Evolutionary conservation across 192 early-diverging fungal genomes (phyloP).

Genomic region (Dissophora ornata): DNA sequence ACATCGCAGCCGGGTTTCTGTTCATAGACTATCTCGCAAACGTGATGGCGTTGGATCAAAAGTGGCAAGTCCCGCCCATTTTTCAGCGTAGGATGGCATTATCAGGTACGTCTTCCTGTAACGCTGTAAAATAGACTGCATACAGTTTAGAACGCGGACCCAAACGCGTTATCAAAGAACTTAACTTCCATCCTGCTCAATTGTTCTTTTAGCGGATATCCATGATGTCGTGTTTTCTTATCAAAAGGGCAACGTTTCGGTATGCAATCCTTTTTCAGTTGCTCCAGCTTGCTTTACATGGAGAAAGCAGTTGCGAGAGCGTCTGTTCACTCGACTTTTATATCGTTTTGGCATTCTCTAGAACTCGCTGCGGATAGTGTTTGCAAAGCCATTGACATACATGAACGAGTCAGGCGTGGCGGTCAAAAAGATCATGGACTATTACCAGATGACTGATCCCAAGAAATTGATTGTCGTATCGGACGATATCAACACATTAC

Average conservation of each 20-base stretch:
- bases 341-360: conserved; percentile 15
- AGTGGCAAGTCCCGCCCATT: conserved; percentile 35
- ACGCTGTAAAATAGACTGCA: too few species aligned
- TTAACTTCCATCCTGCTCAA: too few species aligned
- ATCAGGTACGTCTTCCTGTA: conserved; percentile 26
- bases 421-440: conserved; percentile 61
- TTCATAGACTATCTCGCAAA: conserved; percentile 72
- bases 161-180: too few species aligned
- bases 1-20: conserved; percentile 60
- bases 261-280: conserved; percentile 23
- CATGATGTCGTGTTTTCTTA: conserved; percentile 62
- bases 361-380: conserved; percentile 63
- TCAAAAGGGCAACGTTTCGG: conserved; percentile 42
- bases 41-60: conserved; percentile 63
- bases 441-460: conserved; percentile 59
- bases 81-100: conserved; percentile 52
- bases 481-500: conserved; percentile 70
- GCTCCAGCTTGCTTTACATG: neutral
- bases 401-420: conserved; percentile 69
- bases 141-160: too few species aligned
- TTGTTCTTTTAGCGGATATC: conserved; percentile 57
- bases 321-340: neutral
- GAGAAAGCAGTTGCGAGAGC: too few species aligned
- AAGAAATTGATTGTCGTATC: conserved; percentile 68
- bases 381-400: conserved; percentile 65